A percentile compares a stretch with the other conserved stretches of the same genome.
Evolutionary conservation across 257 asterid genomes (phyloP).

Genomic region (Osmanthus fragrans): DNA sequence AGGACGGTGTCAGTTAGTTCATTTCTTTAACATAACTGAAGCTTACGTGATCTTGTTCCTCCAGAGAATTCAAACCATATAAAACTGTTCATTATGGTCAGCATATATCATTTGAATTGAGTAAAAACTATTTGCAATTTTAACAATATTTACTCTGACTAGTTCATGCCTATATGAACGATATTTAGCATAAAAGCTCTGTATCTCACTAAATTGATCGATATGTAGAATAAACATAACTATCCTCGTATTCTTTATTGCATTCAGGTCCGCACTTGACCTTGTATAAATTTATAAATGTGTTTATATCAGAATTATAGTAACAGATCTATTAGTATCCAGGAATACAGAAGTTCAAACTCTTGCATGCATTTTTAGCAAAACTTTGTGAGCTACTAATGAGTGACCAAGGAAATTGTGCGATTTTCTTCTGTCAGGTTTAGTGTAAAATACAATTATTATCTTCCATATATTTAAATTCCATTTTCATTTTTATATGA

Average conservation of each 20-base stretch:
- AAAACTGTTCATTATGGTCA: neutral
- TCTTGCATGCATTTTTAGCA: too few relatives aligned
- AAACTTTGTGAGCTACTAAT: too few relatives aligned
- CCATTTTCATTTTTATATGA: neutral
- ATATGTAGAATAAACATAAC: neutral
- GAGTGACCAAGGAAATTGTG: too few relatives aligned
- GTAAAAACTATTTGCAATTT: neutral
- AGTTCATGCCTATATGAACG: neutral
- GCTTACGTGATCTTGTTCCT: neutral
- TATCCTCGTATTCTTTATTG: too few relatives aligned
- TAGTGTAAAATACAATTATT: too few relatives aligned
- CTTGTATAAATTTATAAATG: neutral
- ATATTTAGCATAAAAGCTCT: neutral
- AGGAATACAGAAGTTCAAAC: too few relatives aligned
- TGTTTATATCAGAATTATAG: too few relatives aligned
- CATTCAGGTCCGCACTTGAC: neutral
- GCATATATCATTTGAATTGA: neutral
- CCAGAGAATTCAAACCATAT: neutral
- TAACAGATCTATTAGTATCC: too few relatives aligned
- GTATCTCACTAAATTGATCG: neutral
- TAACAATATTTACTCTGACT: neutral
- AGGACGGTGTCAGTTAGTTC: neutral
- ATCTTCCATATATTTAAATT: too few relatives aligned
- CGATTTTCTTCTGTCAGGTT: too few relatives aligned
- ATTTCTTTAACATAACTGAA: neutral